phyloP scores from a whole-genome alignment of 805 yeast species.

The Candida tallmaniae region DNA sequence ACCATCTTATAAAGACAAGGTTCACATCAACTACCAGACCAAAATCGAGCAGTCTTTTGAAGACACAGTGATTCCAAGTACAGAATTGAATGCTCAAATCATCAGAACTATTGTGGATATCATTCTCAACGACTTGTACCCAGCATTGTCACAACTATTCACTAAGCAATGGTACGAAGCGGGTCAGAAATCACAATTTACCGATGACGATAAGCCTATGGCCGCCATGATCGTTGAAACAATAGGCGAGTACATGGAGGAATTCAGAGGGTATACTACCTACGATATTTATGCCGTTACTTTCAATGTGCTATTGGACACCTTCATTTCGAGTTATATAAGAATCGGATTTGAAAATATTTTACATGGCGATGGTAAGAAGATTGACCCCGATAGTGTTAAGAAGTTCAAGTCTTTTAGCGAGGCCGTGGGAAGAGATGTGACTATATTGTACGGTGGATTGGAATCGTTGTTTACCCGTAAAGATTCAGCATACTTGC shows the following conservation, averaged over 20 bases:
- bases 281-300: slow-evolving; percentile 39
- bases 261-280: slow-evolving; percentile 47
- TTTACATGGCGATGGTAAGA: slow-evolving; percentile 38
- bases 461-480: slow-evolving; percentile 36
- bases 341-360: slow-evolving; percentile 38
- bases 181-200: slow-evolving; percentile 16
- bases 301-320: slow-evolving; percentile 34
- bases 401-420: slow-evolving; percentile 35
- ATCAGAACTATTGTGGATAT: slow-evolving; percentile 65
- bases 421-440: slow-evolving; percentile 36
- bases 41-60: slow-evolving; percentile 33
- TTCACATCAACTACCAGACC: slow-evolving; percentile 41
- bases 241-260: slow-evolving; percentile 67
- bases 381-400: slow-evolving; percentile 33
- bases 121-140: slow-evolving; percentile 66
- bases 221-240: slow-evolving; percentile 67
- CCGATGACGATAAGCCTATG: slow-evolving; percentile 37
- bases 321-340: slow-evolving; percentile 34
- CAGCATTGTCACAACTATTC: slow-evolving; percentile 59
- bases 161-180: slow-evolving; percentile 69
- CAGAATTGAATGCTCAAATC: slow-evolving; percentile 75
- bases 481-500: slow-evolving; percentile 34
- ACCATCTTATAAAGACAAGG: slow-evolving; percentile 56
- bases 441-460: slow-evolving; percentile 31
- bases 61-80: slow-evolving; percentile 53